Evolutionary conservation across 2,329 filamentous ascomycete species (phyloP), one percentile per base, ranked within the genome.

Genomic region (Epichloe scottii): DNA sequence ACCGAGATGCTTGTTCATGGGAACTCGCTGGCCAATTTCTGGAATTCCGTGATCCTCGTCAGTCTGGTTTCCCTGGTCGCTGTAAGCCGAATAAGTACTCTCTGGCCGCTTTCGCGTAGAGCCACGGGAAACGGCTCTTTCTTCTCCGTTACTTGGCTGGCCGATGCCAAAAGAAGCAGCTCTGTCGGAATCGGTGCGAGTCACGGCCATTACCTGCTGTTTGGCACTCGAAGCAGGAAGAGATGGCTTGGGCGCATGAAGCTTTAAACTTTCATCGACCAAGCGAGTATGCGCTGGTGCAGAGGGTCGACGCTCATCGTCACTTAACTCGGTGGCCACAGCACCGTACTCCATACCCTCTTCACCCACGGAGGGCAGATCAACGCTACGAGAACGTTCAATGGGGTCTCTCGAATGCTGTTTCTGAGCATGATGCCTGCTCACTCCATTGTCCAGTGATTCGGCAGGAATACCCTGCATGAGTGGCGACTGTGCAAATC

Each of bases 1-100:
- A 55, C 93, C 93, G 42, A 93, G 87, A 64, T 93, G 81, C 49
- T 84, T 86, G 63, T 93, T 85, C 87, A 98, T 93, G 47, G 93
- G 93, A 39, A 98, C 91, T 62, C 90, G 85, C 61, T 87, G 81
- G 46, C 91, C 91, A 58, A 96, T 93, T 63, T 94, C 87, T 2
- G 90, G 90, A 59, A 96, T 95, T 21, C 90, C 91, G 51, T 89
- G 83, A 56, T 93, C 87, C 44, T 91, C 86, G 17, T 85, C 85
- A 40, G 69, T 63, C 56, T 83, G 70, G 40, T 61, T 59, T 21
- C 67, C 68, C 44, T 75, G 72, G 51, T 74, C 73, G 45, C 73
- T 72, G 41, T 76, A 75, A 38, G 73, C 64, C 48, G 76, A 75
- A 53, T 74, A 73, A 41, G 67, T 76, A 62, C 81, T 87, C 33